Base-by-base conservation (phyloP, 495 filamentous ascomycete species). In the Cercophora newfieldiana region DNA sequence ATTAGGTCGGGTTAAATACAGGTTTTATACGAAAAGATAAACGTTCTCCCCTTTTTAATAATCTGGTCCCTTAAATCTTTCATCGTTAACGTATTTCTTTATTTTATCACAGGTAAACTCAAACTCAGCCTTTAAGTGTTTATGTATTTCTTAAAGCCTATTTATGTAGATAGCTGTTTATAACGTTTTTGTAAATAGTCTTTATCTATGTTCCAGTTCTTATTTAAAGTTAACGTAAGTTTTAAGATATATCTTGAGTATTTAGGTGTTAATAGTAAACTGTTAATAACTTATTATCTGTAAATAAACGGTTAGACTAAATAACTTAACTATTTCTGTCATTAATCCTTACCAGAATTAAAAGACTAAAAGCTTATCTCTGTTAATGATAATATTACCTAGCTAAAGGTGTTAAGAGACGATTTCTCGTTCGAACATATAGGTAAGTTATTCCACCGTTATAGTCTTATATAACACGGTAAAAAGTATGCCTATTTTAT, bases 221-320 rank as follows among this genome's bases (percentile, higher is more conserved):
- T 53, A 53, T 53, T 53, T 14, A 67, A 61, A 69, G 63, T 33
- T 19, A 22, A 14, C 12, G 26, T 63, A 19, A 18, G 24, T 16
- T 53, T 47, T 57, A 16, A 49, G 31, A 25, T 31, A 12, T 55
- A 24, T 55, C 29, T 48, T 58, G n/a, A n/a, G 31, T 10, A 53
- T n/a, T n/a, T n/a, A n/a, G n/a, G n/a, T 53, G 50, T 48, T 53
- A 0, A 29, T 53, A 89, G 0, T 87, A 70, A 57, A 84, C 79
- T 37, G 75, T 64, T 47, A 85, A 82, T 14, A 53, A 19, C 21
- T 14, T 53, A 53, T 22, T 53, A 53, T 22, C 7, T 14, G 21
- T 7, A 22, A 12, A n/a, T n/a, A n/a, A n/a, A n/a, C n/a, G n/a
- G n/a, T n/a, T n/a, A n/a, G n/a, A n/a, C n/a, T n/a, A n/a, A n/a